A percentile compares a stretch with the other conserved stretches of the same genome.
Evolutionary conservation across 2,329 filamentous ascomycete species (phyloP).

Genomic region (Septoria linicola): DNA sequence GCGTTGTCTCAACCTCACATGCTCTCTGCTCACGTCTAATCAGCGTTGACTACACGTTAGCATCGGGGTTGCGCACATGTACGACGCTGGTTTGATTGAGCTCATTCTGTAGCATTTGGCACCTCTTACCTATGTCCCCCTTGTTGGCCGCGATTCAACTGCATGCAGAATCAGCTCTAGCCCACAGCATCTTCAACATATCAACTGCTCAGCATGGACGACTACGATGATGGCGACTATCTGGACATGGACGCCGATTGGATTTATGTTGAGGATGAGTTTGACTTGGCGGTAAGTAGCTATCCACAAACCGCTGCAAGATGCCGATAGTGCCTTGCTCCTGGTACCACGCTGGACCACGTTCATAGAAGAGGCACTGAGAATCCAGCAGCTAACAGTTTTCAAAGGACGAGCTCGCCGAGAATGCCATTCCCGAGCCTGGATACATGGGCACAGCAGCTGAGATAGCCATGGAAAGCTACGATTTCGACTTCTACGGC

Average conservation of each 20-base stretch:
- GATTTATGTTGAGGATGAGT: constrained; percentile 50
- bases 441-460: constrained; percentile 39
- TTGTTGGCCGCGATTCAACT: too few relatives aligned
- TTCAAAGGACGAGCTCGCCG: constrained; percentile 50
- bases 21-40: too few relatives aligned
- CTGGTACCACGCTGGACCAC: neutral
- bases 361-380: too few relatives aligned
- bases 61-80: too few relatives aligned
- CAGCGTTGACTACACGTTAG: too few relatives aligned
- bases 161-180: neutral
- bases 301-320: constrained; percentile 15
- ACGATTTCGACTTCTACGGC: constrained; percentile 50
- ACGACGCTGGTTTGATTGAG: too few relatives aligned
- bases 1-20: too few relatives aligned
- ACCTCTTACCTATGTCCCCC: too few relatives aligned
- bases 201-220: constrained; percentile 29
- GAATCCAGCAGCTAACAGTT: neutral
- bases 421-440: constrained; percentile 48
- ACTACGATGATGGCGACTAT: constrained; percentile 40
- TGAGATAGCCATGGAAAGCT: constrained; percentile 33
- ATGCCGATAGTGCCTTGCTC: constrained; percentile 7
- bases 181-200: neutral
- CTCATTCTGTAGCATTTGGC: too few relatives aligned
- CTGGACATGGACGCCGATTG: constrained; percentile 39
- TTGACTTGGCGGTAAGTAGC: constrained; percentile 39